A percentile compares a stretch with the other conserved stretches of the same genome.
Evolutionary conservation across 805 yeast genomes (phyloP).

Genomic region (Priceomyces castillae): DNA sequence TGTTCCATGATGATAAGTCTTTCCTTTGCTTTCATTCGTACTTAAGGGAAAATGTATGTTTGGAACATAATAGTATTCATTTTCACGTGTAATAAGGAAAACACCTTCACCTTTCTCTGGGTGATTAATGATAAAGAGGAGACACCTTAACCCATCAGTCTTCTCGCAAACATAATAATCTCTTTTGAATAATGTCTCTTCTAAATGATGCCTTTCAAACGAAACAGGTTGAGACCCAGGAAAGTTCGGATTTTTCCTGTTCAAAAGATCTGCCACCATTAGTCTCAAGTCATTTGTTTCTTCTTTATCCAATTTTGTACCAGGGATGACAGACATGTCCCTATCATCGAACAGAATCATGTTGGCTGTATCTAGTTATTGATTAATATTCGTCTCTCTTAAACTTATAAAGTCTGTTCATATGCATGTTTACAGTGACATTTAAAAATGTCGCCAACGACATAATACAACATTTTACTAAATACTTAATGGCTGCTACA

Average conservation of each 20-base stretch:
- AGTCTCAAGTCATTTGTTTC: conserved; percentile 65
- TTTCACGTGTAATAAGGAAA: conserved; percentile 83
- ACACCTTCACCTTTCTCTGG: conserved; percentile 83
- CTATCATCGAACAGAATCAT: conserved; percentile 43
- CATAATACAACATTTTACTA: neutral
- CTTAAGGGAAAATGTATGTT: conserved; percentile 76
- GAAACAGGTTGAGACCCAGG: conserved; percentile 97
- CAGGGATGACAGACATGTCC: conserved; percentile 84
- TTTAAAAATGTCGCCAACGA: neutral
- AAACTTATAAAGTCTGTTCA: neutral
- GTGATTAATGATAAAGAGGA: conserved; percentile 65
- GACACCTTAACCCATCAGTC: conserved; percentile 86
- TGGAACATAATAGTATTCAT: conserved; percentile 79
- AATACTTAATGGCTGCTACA: neutral
- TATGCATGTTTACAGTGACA: neutral
- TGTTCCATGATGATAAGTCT: conserved; percentile 78
- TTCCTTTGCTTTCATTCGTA: conserved; percentile 43
- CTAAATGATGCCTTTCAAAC: conserved; percentile 71
- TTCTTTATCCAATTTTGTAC: conserved; percentile 69
- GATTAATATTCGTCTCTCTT: neutral
- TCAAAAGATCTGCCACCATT: conserved; percentile 65
- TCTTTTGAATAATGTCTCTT: conserved; percentile 55
- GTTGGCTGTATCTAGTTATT: neutral
- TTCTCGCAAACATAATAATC: conserved; percentile 96
- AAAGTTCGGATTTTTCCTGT: conserved; percentile 54